Evolutionary conservation across 2,329 filamentous ascomycete genomes (phyloP).

Genomic region (Venturia oleaginea): DNA sequence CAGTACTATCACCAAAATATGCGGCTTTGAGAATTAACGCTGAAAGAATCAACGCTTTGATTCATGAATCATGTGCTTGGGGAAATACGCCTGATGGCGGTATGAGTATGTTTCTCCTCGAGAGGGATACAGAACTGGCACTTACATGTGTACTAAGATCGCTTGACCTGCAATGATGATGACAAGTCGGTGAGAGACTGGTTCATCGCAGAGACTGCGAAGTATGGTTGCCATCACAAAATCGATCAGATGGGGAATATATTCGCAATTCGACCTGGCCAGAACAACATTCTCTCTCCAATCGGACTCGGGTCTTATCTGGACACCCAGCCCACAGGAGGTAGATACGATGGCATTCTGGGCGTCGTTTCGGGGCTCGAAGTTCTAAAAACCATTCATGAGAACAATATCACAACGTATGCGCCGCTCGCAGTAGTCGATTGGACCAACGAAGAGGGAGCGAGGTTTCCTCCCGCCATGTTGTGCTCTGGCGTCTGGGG

Average conservation of each 20-base stretch:
- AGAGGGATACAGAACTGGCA: neutral
- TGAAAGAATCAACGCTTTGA: conserved; percentile 14
- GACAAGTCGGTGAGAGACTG: conserved; percentile 25
- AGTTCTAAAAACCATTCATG: conserved; percentile 28
- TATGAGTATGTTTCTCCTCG: neutral
- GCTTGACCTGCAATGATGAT: conserved; percentile 17
- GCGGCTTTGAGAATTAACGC: conserved; percentile 15
- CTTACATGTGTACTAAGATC: neutral
- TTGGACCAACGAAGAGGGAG: conserved; percentile 19
- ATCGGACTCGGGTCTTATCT: conserved; percentile 20
- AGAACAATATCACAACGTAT: conserved; percentile 22
- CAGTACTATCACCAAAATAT: conserved; percentile 15
- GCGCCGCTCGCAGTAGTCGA: conserved; percentile 12
- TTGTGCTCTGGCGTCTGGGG: conserved; percentile 20
- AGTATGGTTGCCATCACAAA: conserved; percentile 23
- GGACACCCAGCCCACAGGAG: conserved; percentile 22
- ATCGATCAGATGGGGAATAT: conserved; percentile 29
- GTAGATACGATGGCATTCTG: conserved; percentile 21
- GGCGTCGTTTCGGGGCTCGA: conserved; percentile 24
- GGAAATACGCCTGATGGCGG: conserved; percentile 15
- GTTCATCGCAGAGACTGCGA: conserved; percentile 23
- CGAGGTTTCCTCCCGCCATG: conserved; percentile 18
- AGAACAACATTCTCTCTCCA: conserved; percentile 17
- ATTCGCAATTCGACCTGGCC: conserved; percentile 24
- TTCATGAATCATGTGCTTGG: conserved; percentile 16